phyloP scores from a whole-genome alignment of 768 basidiomycete genomes.

The Pulveroboletus frians region DNA sequence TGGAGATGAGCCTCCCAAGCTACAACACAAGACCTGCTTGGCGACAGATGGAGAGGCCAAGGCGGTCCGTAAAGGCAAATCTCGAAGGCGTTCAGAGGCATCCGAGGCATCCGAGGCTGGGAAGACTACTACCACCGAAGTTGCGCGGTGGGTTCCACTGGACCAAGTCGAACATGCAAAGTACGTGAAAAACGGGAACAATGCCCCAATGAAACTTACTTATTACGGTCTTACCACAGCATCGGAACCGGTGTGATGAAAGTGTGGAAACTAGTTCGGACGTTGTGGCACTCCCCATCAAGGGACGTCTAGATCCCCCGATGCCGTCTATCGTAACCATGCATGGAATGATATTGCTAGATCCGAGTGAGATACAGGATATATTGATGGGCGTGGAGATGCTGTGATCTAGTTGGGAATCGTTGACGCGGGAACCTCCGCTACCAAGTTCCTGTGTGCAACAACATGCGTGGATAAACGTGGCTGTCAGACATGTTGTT shows the following conservation, averaged over 20 bases:
- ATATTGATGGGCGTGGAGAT: neutral
- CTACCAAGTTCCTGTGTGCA: neutral
- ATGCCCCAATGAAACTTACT: neutral
- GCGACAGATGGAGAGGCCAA: constrained; percentile 8
- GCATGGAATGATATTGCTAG: neutral
- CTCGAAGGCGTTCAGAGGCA: constrained; percentile 7
- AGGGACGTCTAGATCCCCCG: neutral
- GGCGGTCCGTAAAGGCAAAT: constrained; percentile 8
- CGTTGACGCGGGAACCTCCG: neutral
- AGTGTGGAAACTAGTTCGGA: constrained; percentile 58
- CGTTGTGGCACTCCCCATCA: constrained; percentile 16
- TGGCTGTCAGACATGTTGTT: neutral
- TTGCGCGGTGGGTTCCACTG: constrained; percentile 48
- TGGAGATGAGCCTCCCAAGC: constrained; percentile 37
- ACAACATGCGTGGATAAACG: constrained; percentile 17
- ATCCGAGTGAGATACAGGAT: constrained; percentile 1
- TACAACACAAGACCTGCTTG: constrained; percentile 6
- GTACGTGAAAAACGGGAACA: constrained; percentile 38
- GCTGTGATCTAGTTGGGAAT: neutral
- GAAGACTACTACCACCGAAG: constrained; percentile 5
- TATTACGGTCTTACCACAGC: constrained; percentile 32
- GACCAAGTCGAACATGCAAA: constrained; percentile 54
- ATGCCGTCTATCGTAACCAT: neutral
- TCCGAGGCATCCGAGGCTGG: constrained; percentile 12
- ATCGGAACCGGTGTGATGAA: constrained; percentile 72